These are phyloP conservation scores for Dipodascus geniculatus DNA, from an alignment of 805 yeast species.

Conservation along the genomic window DNA sequence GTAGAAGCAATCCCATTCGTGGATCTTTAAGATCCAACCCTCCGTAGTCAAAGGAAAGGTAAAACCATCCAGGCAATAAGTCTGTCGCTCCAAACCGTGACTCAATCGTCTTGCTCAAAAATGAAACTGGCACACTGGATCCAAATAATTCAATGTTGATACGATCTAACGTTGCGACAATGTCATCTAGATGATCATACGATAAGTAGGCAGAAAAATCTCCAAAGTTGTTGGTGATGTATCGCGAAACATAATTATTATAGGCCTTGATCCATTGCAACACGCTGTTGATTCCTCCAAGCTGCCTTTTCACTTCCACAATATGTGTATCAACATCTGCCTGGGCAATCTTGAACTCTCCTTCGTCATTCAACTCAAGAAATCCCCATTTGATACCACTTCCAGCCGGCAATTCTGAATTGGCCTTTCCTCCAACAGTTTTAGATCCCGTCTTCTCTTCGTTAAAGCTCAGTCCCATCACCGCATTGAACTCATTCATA, in stretches of 20 bases:
- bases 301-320: neutral
- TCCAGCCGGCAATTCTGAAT: neutral
- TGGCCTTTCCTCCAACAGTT: neutral
- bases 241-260: neutral
- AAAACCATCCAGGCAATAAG: neutral
- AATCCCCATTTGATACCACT: neutral
- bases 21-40: neutral
- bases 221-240: neutral
- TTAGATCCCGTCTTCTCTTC: neutral
- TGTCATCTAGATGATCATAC: neutral
- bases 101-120: neutral
- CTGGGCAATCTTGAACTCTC: neutral
- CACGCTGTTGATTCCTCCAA: neutral
- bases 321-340: neutral
- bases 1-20: neutral
- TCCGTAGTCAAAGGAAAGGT: neutral
- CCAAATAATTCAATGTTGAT: neutral
- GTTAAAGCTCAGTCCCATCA: neutral
- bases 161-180: neutral
- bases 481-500: neutral
- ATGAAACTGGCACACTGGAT: neutral
- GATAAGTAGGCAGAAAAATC: neutral
- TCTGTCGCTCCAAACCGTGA: neutral
- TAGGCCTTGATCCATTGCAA: neutral
- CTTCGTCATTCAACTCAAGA: neutral